Percentiles rank a stretch among this genome's conserved stretches.
These are phyloP conservation scores for Lathyrus aphaca DNA, from an alignment of 306 rosid genomes.

Conservation along the genomic window DNA sequence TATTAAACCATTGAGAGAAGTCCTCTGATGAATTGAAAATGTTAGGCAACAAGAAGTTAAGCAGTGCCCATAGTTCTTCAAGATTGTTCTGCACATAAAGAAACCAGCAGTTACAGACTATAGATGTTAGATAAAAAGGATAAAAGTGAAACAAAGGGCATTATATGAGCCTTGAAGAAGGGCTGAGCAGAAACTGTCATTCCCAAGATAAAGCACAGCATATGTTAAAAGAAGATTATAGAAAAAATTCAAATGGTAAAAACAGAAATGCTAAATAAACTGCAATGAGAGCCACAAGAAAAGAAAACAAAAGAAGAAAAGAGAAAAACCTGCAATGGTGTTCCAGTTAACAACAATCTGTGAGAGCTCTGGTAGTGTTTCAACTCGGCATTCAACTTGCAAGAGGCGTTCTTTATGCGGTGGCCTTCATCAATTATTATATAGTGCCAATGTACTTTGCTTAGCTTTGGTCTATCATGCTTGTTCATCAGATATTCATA, in stretches of 20 bases:
- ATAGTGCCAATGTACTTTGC: conserved; percentile 97
- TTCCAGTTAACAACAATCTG: conserved; percentile 96
- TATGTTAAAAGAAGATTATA: not conserved
- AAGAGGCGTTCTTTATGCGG: conserved; percentile 99
- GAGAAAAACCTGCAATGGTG: conserved; percentile 84
- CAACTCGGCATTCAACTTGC: conserved; percentile 97
- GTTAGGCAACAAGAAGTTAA: conserved; percentile 96
- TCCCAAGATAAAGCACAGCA: conserved; percentile 12
- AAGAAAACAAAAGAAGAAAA: not conserved
- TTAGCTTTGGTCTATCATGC: conserved; percentile 96
- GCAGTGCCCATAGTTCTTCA: conserved; percentile 97
- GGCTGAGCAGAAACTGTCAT: conserved; percentile 29
- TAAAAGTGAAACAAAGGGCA: conserved; percentile 14
- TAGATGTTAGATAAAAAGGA: conserved; percentile 18
- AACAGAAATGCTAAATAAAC: conserved; percentile 46
- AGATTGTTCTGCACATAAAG: conserved; percentile 82
- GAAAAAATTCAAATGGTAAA: conserved; percentile 18
- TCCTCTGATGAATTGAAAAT: conserved; percentile 96
- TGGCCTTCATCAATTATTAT: conserved; percentile 98
- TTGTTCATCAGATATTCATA: conserved; percentile 99
- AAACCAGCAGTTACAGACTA: conserved; percentile 39
- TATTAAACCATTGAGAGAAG: conserved; percentile 99
- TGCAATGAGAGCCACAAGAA: conserved; percentile 41
- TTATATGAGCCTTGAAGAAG: conserved; percentile 24
- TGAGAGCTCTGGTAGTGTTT: conserved; percentile 95